phyloP scores from a whole-genome alignment of 805 yeast species.

The Ogataea naganishii region DNA sequence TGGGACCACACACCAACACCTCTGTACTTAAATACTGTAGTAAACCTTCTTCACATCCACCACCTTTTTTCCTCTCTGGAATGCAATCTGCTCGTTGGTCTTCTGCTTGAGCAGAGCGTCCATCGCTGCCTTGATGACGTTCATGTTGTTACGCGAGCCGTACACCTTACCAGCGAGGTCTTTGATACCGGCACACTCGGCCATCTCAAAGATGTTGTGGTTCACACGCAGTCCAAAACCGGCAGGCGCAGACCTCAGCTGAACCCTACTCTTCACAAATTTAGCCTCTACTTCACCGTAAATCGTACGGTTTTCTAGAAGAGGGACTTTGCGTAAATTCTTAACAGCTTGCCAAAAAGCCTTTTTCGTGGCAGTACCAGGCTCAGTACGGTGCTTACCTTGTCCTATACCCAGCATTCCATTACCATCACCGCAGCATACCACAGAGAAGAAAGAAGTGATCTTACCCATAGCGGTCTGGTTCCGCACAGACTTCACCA shows the following conservation, averaged over 20 bases:
- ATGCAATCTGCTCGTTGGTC: constrained; percentile 80
- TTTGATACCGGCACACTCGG: constrained; percentile 88
- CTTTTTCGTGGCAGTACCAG: constrained; percentile 65
- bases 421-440: constrained; percentile 85
- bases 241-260: constrained; percentile 79
- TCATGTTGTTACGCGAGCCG: constrained; percentile 91
- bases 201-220: constrained; percentile 81
- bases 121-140: constrained; percentile 81
- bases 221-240: constrained; percentile 92
- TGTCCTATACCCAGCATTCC: constrained; percentile 95
- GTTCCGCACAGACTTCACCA: constrained; percentile 75
- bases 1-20: background rate
- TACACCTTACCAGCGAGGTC: constrained; percentile 88
- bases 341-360: constrained; percentile 94
- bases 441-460: constrained; percentile 70
- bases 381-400: constrained; percentile 78
- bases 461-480: constrained; percentile 92
- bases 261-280: constrained; percentile 78
- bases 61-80: constrained; percentile 88
- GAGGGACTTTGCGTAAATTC: constrained; percentile 70
- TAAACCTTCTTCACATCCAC: constrained; percentile 88
- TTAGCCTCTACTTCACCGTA: constrained; percentile 76
- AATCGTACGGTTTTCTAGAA: constrained; percentile 88
- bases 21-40: constrained; percentile 35
- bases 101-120: constrained; percentile 77